phyloP scores from a whole-genome alignment of 768 basidiomycete species.

The Pisolithus orientalis region DNA sequence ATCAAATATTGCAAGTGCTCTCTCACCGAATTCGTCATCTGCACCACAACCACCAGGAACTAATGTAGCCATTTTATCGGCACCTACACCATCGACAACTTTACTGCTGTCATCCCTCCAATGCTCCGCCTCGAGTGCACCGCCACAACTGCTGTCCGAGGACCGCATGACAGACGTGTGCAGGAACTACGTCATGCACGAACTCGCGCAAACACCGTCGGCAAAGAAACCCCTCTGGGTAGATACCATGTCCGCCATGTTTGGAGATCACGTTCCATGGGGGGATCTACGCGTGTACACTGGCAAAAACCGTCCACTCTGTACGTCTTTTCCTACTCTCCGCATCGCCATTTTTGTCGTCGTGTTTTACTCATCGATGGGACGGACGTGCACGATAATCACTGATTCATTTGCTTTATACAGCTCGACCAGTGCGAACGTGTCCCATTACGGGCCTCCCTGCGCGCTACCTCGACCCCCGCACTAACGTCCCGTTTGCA shows the following conservation, averaged over 20 bases:
- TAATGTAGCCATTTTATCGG: not conserved
- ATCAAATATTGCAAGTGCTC: not conserved
- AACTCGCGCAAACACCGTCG: slow-evolving; percentile 41
- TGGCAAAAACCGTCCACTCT: slow-evolving; percentile 56
- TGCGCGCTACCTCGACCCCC: slow-evolving; percentile 77
- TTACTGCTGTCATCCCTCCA: not conserved
- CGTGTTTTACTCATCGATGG: not conserved
- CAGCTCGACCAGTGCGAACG: slow-evolving; percentile 58
- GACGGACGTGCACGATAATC: not conserved
- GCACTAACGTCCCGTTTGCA: slow-evolving; percentile 75
- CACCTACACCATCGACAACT: not conserved
- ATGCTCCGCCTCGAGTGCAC: slow-evolving; percentile 5
- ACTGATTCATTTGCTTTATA: not conserved
- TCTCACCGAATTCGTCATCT: not conserved
- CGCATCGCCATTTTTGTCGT: not conserved
- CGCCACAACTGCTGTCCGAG: slow-evolving; percentile 9
- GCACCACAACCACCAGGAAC: not conserved
- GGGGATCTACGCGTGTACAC: slow-evolving; percentile 60
- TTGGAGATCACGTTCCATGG: slow-evolving; percentile 84
- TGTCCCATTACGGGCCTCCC: slow-evolving; percentile 77
- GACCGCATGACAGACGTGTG: slow-evolving; percentile 44
- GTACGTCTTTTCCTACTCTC: slow-evolving; percentile 32
- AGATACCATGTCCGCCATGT: slow-evolving; percentile 75
- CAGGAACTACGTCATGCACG: slow-evolving; percentile 71
- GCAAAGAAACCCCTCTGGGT: slow-evolving; percentile 53